These are phyloP conservation scores for Termitomyces sp. DNA, from an alignment of 1,284 basidiomycete genomes.

Conservation along the genomic window DNA sequence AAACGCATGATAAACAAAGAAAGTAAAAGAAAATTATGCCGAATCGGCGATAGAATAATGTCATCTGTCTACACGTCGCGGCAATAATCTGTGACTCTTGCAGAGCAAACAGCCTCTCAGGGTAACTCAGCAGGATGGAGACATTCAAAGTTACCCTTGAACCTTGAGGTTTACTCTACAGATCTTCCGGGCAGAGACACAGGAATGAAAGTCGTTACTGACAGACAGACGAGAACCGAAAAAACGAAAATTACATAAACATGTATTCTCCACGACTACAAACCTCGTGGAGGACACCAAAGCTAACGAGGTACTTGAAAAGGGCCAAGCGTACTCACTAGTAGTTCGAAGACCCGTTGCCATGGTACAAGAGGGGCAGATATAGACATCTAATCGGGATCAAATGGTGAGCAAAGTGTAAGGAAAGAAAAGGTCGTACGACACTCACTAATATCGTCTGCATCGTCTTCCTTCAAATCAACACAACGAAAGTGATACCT, in stretches of 20 bases:
- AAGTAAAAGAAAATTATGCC: slow-evolving; percentile 4
- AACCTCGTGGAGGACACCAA: slow-evolving; percentile 30
- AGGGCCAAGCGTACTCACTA: slow-evolving; percentile 61
- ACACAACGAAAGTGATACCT: slow-evolving; percentile 17
- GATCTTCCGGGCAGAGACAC: slow-evolving; percentile 17
- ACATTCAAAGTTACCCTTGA: slow-evolving; percentile 20
- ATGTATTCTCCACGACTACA: slow-evolving; percentile 28
- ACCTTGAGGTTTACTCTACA: slow-evolving; percentile 18
- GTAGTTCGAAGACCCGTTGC: slow-evolving; percentile 62
- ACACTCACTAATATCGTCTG: slow-evolving; percentile 17
- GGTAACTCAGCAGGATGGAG: slow-evolving; percentile 19
- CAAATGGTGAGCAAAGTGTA: not conserved
- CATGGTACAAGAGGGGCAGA: slow-evolving; percentile 64
- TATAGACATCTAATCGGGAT: slow-evolving; percentile 51
- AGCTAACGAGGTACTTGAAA: slow-evolving; percentile 28
- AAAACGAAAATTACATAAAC: slow-evolving; percentile 26
- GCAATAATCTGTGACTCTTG: slow-evolving; percentile 16
- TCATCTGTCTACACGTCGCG: slow-evolving; percentile 9
- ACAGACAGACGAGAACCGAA: slow-evolving; percentile 17
- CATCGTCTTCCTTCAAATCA: slow-evolving; percentile 15
- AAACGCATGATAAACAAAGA: slow-evolving; percentile 1
- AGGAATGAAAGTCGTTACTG: slow-evolving; percentile 16
- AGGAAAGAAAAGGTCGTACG: not conserved
- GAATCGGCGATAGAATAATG: not conserved
- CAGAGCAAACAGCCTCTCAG: slow-evolving; percentile 20